Base-by-base conservation (phyloP, 2,329 filamentous ascomycete species). In the Iodosphaeria phyllophila region DNA sequence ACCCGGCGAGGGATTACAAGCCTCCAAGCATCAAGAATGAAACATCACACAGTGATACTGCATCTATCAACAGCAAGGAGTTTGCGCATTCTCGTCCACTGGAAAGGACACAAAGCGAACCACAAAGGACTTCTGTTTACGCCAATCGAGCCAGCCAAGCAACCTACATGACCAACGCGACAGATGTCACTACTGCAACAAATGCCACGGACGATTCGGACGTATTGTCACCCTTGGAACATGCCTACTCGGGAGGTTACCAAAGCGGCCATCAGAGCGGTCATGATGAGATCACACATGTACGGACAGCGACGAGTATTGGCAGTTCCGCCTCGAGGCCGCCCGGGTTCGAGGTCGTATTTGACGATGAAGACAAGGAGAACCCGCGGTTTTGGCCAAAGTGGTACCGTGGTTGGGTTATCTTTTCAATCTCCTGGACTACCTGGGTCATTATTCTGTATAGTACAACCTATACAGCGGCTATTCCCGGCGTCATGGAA, bases 381-480 rank as follows among this genome's bases (percentile, higher is more conserved):
- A 73, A 82, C 38, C 75, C 78, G 0, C 57, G 61, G 28, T 73
- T 75, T 41, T 84, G 77, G 75, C 47, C 66, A 0, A 39, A 72
- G 16, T 58, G 51, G 45, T 47, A 46, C 30, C 43, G 57, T 33
- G 30, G 40, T 22, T 60, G 51, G 50, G 43, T 45, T 26, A 44
- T 58, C 25, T 45, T 52, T 48, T 56, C 39, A 31, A 47, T 60
- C 24, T 56, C 54, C 17, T 56, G 50, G 28, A 50, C 52, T 5
- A 54, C 53, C 2, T 60, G 56, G 57, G 46, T 55, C 12, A 44
- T 58, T n/a, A 72, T 82, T 10, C 43, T 82, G 22, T 80, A 83
- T 41, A 80, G 73, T 23, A 89, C 80, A 1, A 73, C 67, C 25
- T 91, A 89, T 43, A 82, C 79, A 1, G 66, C 72, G 1, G 73